phyloP scores from a whole-genome alignment of 192 early-diverging fungal species.

The Rhizophagus clarus region DNA sequence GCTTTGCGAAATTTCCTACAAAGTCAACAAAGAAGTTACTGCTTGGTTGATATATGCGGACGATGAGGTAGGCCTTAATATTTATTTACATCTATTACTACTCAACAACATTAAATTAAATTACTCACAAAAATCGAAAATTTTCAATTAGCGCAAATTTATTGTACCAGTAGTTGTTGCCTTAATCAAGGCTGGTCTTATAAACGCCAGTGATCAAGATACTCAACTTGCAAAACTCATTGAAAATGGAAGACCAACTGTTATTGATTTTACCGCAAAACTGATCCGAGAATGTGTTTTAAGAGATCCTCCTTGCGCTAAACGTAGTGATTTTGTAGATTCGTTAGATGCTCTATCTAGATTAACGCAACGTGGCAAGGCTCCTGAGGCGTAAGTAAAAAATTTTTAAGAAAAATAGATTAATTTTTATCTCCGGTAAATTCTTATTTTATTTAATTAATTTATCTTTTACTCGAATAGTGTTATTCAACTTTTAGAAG shows the following conservation, averaged over 20 bases:
- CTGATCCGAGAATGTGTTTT: constrained; percentile 73
- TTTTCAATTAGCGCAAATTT: constrained; percentile 65
- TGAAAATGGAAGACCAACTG: constrained; percentile 68
- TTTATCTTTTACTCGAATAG: constrained; percentile 36
- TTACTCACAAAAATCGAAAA: neutral
- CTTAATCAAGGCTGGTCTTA: constrained; percentile 78
- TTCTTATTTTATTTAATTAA: neutral
- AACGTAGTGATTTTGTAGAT: constrained; percentile 63
- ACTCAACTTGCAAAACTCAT: constrained; percentile 84
- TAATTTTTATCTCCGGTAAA: constrained; percentile 4
- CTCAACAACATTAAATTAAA: neutral
- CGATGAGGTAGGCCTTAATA: constrained; percentile 61
- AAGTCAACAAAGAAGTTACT: constrained; percentile 81
- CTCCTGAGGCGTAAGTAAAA: constrained; percentile 41
- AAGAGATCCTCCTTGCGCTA: constrained; percentile 55
- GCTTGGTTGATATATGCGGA: constrained; percentile 92
- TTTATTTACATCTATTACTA: neutral
- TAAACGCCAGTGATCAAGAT: constrained; percentile 83
- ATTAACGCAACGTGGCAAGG: constrained; percentile 63
- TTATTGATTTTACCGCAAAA: constrained; percentile 77
- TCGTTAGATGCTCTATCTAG: constrained; percentile 76
- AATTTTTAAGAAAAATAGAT: constrained; percentile 16
- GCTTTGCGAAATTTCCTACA: constrained; percentile 82
- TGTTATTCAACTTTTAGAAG: constrained; percentile 55
- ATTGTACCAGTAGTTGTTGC: constrained; percentile 83